These are phyloP conservation scores for Cubamyces lactineus DNA, from an alignment of 768 basidiomycete genomes.

Conservation along the genomic window DNA sequence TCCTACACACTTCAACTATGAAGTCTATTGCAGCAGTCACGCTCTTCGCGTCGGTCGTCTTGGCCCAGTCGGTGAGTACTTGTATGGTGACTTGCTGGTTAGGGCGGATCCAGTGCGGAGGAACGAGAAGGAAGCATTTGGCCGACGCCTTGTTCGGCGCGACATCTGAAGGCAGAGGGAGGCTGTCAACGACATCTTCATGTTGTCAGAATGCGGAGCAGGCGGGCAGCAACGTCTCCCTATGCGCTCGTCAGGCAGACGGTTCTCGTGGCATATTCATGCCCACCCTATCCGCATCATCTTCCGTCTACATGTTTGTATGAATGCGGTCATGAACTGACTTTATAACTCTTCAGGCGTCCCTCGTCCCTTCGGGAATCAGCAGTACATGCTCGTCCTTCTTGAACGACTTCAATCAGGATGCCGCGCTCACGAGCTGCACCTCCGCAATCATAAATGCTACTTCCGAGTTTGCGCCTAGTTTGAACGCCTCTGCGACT, in stretches of 20 bases:
- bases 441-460: conserved; percentile 62
- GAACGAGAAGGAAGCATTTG: neutral
- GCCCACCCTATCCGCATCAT: too few species aligned
- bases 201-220: too few species aligned
- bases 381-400: conserved; percentile 57
- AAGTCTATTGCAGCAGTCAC: conserved; percentile 58
- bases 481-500: conserved; percentile 41
- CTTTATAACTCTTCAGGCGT: conserved; percentile 31
- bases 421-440: conserved; percentile 62
- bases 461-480: conserved; percentile 56
- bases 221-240: too few species aligned
- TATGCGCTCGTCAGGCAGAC: too few species aligned
- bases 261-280: too few species aligned
- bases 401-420: conserved; percentile 63
- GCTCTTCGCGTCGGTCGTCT: conserved; percentile 50
- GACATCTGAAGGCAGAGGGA: too few species aligned
- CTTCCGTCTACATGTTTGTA: neutral
- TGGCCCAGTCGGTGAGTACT: conserved; percentile 47
- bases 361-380: conserved; percentile 72
- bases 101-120: neutral
- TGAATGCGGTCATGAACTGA: conserved; percentile 6
- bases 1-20: conserved; percentile 42
- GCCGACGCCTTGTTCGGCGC: neutral
- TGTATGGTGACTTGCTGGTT: neutral
- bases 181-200: too few species aligned